Evolutionary conservation across 129 eudicot species (phyloP), one percentile per base, ranked within the genome.

Genomic region (Arctium minus): DNA sequence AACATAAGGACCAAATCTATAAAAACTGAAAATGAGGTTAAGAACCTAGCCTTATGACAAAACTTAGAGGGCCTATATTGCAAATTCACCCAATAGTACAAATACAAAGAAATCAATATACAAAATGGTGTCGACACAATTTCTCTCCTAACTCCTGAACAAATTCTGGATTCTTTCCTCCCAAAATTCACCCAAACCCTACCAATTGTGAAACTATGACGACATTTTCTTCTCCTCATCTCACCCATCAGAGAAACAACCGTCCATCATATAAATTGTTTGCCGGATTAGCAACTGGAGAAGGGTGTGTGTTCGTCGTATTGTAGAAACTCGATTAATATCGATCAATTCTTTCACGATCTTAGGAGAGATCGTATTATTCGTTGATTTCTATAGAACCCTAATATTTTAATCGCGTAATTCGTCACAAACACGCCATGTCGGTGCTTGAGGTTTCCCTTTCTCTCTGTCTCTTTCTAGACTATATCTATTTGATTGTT

Each of bases 361-460:
- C 32, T 77, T 29, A 38, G 0, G 1, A 8, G 22, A 15, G 40
- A 18, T 31, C 39, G 6, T 64, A 13, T 32, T 73, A 53, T 74
- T 74, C 75, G 68, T 77, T 27, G 35, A 37, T 12, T 68, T 72
- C 10, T 37, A 5, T 2, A 70, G 0, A 38, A 29, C 44, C 50
- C 27, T 30, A 31, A 6, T 38, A 10, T 11, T 17, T 71, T 53
- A 35, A 70, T 44, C 37, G 18, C 36, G 12, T 44, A 74, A 22
- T 85, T 46, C 22, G 11, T 77, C 67, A 30, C 80, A 38, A 29
- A 9, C 38, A 70, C 73, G 69, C 75, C 85, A 89, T 90, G 93
- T 85, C 88, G 71, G 74, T 80, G 46, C 15, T 90, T 10, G 86
- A 90, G 93, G 93, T 80, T 74, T 78, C 68, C 37, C 18, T 75